Conservation (phyloP, 2,329 filamentous ascomycete species). For the Aspergillus carbonarius region DNA sequence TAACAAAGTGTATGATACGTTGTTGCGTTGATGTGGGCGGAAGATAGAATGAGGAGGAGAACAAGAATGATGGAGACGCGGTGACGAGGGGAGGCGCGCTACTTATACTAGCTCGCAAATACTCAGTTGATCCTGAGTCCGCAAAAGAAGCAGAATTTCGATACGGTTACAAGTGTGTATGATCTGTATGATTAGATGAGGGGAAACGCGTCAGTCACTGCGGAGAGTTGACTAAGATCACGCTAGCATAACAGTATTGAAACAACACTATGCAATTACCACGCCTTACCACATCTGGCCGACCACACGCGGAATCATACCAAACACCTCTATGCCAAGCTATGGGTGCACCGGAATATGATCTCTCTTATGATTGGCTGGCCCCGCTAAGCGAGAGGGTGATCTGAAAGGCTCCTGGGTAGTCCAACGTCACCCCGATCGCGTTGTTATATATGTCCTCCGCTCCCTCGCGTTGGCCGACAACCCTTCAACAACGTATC, state of each 20-base stretch:
- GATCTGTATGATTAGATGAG: slow-evolving; percentile 47
- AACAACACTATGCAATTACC: slow-evolving; percentile 23
- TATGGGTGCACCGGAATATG: slow-evolving; percentile 24
- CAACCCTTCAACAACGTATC: slow-evolving; percentile 30
- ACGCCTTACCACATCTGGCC: slow-evolving; percentile 30
- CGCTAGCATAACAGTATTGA: slow-evolving; percentile 23
- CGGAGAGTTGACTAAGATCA: slow-evolving; percentile 10
- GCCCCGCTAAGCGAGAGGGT: slow-evolving; percentile 45
- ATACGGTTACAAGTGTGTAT: slow-evolving; percentile 44
- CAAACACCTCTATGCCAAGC: slow-evolving; percentile 13
- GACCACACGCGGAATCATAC: slow-evolving; percentile 13
- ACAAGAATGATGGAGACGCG: slow-evolving; percentile 37
- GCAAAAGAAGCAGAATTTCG: slow-evolving; percentile 47
- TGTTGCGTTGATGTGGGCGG: slow-evolving; percentile 19
- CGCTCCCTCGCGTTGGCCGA: slow-evolving; percentile 35
- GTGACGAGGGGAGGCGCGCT: slow-evolving; percentile 42
- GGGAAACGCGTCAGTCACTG: slow-evolving; percentile 23
- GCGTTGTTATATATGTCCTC: slow-evolving; percentile 46
- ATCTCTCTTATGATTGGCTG: slow-evolving; percentile 43
- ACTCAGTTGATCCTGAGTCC: slow-evolving; percentile 46
- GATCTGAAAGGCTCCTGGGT: slow-evolving; percentile 45
- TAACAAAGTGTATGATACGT: slow-evolving; percentile 21
- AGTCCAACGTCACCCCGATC: slow-evolving; percentile 44
- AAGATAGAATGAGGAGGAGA: slow-evolving; percentile 35
- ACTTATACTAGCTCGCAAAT: slow-evolving; percentile 48